phyloP scores from a whole-genome alignment of 129 eudicot genomes.

The Tagetes erecta region DNA sequence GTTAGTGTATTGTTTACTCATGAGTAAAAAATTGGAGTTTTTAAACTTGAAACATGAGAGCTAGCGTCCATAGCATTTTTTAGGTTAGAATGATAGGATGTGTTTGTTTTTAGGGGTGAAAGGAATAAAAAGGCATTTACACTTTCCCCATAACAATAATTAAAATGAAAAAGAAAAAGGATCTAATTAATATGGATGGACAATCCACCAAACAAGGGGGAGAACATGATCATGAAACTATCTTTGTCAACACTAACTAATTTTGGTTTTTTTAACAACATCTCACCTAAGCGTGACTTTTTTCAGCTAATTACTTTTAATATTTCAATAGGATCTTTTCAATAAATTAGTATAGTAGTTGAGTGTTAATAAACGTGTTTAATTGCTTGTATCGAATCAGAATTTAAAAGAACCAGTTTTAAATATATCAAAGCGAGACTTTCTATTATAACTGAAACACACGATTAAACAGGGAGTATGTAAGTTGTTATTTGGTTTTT shows the following conservation, averaged over 20 bases:
- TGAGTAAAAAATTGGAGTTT: background rate
- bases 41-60: constrained; percentile 15
- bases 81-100: constrained; percentile 24
- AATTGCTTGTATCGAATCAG: too few species aligned
- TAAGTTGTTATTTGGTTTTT: too few species aligned
- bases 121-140: background rate
- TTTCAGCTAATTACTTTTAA: background rate
- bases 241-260: constrained; percentile 40
- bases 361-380: too few species aligned
- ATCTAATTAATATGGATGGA: constrained; percentile 33
- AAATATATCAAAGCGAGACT: too few species aligned
- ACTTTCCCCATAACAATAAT: constrained; percentile 12
- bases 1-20: background rate
- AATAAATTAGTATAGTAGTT: too few species aligned
- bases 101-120: constrained; percentile 26
- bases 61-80: constrained; percentile 12
- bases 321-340: background rate
- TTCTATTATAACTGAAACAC: too few species aligned
- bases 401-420: too few species aligned
- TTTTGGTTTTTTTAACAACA: constrained; percentile 34
- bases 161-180: background rate
- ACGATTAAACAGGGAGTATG: too few species aligned
- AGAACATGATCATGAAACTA: constrained; percentile 34
- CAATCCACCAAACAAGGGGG: constrained; percentile 43
- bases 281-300: constrained; percentile 42